Percentiles rank a stretch among this genome's conserved stretches.
Conservation (phyloP, 148 eudicot genomes). For the Fagopyrum homotropicum region DNA sequence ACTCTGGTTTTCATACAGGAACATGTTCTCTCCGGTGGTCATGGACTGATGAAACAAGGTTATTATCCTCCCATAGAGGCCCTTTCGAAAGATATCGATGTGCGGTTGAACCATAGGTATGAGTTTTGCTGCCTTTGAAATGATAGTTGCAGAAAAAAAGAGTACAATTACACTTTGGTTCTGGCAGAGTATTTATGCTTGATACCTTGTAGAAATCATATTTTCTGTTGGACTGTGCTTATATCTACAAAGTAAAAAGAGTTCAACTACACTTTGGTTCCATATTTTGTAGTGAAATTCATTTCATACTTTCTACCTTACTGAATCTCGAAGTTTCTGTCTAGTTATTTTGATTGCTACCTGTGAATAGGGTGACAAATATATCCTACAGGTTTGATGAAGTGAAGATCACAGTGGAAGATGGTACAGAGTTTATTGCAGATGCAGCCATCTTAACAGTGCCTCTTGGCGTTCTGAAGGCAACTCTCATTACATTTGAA, state of each 20-base stretch:
- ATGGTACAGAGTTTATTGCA: constrained; percentile 56
- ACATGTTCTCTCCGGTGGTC: constrained; percentile 95
- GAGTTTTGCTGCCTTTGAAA: neutral
- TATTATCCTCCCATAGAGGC: constrained; percentile 80
- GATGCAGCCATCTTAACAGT: constrained; percentile 87
- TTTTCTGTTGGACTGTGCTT: too few relatives aligned
- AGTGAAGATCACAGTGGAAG: constrained; percentile 62
- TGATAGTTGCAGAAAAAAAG: neutral
- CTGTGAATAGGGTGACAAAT: constrained; percentile 56
- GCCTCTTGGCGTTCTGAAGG: constrained; percentile 86
- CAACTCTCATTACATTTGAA: constrained; percentile 72
- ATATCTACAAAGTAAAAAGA: too few relatives aligned
- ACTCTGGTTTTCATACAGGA: constrained; percentile 45
- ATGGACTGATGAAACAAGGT: constrained; percentile 94
- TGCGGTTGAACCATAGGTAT: constrained; percentile 84
- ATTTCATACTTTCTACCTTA: neutral
- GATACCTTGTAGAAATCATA: too few relatives aligned
- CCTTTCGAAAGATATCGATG: constrained; percentile 67
- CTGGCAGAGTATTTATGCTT: too few relatives aligned
- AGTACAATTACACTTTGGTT: too few relatives aligned
- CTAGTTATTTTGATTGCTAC: neutral
- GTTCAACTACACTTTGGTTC: neutral
- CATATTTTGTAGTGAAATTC: neutral
- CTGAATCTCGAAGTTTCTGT: neutral
- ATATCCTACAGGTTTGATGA: constrained; percentile 49